These are phyloP conservation scores for Fusarium paranaense DNA, from an alignment of 2,329 filamentous ascomycete species.

Conservation along the genomic window DNA sequence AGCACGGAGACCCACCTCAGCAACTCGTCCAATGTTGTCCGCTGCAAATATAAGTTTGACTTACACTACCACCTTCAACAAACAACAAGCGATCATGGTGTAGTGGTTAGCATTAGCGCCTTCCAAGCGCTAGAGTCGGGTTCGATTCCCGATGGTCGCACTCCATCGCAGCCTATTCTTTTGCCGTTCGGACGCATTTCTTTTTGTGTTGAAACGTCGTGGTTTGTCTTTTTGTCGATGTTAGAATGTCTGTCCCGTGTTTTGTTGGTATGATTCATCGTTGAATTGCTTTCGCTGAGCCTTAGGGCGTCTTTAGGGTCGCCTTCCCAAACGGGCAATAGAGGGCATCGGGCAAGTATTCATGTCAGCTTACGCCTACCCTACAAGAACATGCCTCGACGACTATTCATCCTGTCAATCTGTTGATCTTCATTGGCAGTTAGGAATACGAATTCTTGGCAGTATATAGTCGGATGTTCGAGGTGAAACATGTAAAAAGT, in stretches of 20 bases:
- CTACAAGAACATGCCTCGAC: background rate
- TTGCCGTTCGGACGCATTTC: background rate
- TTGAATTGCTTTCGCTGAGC: background rate
- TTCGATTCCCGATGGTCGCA: constrained; percentile 11
- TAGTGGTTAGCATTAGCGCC: constrained; percentile 14
- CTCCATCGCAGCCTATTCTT: background rate
- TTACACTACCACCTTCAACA: background rate
- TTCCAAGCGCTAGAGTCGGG: constrained; percentile 12
- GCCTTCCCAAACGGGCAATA: background rate
- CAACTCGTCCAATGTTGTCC: background rate
- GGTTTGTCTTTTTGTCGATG: background rate
- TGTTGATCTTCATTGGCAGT: background rate
- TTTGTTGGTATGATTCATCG: background rate
- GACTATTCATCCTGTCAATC: background rate
- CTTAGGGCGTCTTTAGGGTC: background rate
- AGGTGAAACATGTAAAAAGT: background rate
- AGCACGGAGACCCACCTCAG: background rate
- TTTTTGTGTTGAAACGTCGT: background rate
- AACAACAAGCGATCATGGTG: constrained; percentile 1
- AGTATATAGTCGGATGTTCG: background rate
- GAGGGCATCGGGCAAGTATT: background rate
- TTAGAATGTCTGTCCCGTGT: background rate
- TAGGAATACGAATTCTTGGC: background rate
- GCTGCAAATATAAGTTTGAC: background rate
- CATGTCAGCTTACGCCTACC: background rate